phyloP scores from a whole-genome alignment of 2,329 filamentous ascomycete genomes.

The Aspergillus sp. region DNA sequence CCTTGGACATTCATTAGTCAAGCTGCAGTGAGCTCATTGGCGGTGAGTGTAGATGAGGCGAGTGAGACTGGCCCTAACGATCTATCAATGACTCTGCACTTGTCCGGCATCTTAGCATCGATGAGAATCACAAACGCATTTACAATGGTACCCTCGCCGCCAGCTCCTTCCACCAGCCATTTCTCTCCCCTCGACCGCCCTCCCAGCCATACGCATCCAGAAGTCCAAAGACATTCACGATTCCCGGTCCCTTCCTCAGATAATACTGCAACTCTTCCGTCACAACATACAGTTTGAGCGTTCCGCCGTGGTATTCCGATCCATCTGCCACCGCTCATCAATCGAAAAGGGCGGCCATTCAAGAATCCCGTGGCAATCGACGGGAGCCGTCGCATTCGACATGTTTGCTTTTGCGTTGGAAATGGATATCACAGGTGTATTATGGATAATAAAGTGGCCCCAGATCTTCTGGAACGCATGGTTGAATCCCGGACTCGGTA shows the following conservation, averaged over 20 bases:
- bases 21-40: no score
- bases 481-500: slow-evolving; percentile 35
- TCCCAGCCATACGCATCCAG: slow-evolving; percentile 55
- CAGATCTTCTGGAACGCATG: slow-evolving; percentile 50
- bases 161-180: slow-evolving; percentile 4
- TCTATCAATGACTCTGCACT: no score
- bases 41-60: no score
- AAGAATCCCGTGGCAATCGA: slow-evolving; percentile 29
- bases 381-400: slow-evolving; percentile 26
- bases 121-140: background rate
- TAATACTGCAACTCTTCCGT: slow-evolving; percentile 31
- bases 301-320: slow-evolving; percentile 54
- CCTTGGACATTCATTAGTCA: no score
- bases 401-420: slow-evolving; percentile 25
- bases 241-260: slow-evolving; percentile 33
- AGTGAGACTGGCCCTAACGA: no score
- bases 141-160: slow-evolving; percentile 9
- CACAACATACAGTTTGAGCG: slow-evolving; percentile 20
- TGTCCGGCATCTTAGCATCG: no score
- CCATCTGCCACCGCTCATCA: slow-evolving; percentile 45
- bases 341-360: slow-evolving; percentile 43
- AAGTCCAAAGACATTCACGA: slow-evolving; percentile 47
- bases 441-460: slow-evolving; percentile 53
- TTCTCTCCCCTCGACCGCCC: slow-evolving; percentile 45
- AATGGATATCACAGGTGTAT: slow-evolving; percentile 38